Evolutionary conservation across 2,329 filamentous ascomycete genomes (phyloP).

Genomic region (Emericellopsis cladophorae): DNA sequence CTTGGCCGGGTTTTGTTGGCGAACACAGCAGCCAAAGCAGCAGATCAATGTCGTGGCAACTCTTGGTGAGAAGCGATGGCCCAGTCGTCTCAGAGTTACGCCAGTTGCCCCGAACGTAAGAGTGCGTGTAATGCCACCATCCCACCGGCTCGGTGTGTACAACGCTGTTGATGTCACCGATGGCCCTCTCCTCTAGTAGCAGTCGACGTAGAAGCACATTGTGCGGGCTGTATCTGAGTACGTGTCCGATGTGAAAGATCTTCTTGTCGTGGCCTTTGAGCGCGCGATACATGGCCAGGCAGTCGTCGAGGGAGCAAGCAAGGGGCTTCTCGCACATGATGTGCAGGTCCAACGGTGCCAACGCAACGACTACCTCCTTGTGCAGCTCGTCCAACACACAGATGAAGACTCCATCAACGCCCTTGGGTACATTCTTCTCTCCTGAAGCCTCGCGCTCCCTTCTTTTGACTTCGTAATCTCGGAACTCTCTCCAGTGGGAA

Average conservation of each 20-base stretch:
- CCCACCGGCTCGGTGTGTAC: constrained; percentile 92
- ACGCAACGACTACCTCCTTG: constrained; percentile 61
- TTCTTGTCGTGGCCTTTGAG: constrained; percentile 24
- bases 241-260: constrained; percentile 87
- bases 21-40: constrained; percentile 83
- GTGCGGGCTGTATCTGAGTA: constrained; percentile 84
- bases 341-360: constrained; percentile 61
- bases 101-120: constrained; percentile 91
- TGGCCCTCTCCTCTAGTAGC: constrained; percentile 58
- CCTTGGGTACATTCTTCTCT: constrained; percentile 30
- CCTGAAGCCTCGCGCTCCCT: constrained; percentile 39
- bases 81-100: constrained; percentile 64
- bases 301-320: constrained; percentile 66
- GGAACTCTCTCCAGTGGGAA: constrained; percentile 58
- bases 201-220: constrained; percentile 75
- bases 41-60: constrained; percentile 91
- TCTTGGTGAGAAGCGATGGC: constrained; percentile 82
- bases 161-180: constrained; percentile 76
- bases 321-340: constrained; percentile 95
- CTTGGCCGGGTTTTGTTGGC: constrained; percentile 33
- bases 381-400: constrained; percentile 83
- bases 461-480: constrained; percentile 56
- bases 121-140: constrained; percentile 91
- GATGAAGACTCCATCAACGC: constrained; percentile 49
- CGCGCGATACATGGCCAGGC: constrained; percentile 58